Base-by-base conservation (phyloP, 2,329 filamentous ascomycete genomes). In the Penicillium sp. region DNA sequence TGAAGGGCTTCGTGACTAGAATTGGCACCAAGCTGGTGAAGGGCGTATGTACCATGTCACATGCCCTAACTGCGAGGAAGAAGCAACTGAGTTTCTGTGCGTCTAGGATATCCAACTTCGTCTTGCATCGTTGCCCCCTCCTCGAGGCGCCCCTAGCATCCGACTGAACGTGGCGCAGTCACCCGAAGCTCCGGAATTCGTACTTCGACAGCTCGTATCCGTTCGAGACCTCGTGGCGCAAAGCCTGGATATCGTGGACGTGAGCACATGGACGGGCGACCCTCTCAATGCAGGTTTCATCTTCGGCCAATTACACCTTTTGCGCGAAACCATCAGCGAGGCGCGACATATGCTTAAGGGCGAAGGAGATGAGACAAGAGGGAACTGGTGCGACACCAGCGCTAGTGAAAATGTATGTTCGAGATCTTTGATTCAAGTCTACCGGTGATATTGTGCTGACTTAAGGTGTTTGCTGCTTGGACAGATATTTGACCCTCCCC, bases 1-100 rank as follows among this genome's bases (percentile, higher is more conserved):
- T 97, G 55, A 99, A 99, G 70, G 93, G 93, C 14, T 88, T 89
- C 61, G 82, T 97, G 52, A 97, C 92, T 1, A 83, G 93, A 46
- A 83, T 95, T 30, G 93, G 93, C 33, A 89, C 89, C n/a, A 83
- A 87, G 43, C 86, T 99, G 56, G 86, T 95, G 55, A 95, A 95
- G 69, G 92, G 90, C 58, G 88, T 91, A 77, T 61, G 84, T 78
- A 38, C 35, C 3, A 43, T 4, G 5, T n/a, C 6, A 11, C 12
- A 11, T 16, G 5, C 13, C 6, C 9, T 13, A 14, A 27, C 3
- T 6, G 7, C 22, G 34, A 46, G 25, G 22, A 3, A 29, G 8
- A 25, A 27, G 27, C 19, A 30, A 25, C 47, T 50, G 4, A 49
- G 7, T 29, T 18, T 10, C 25, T 22, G n/a, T n/a, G n/a, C 16